A percentile compares a stretch with the other conserved stretches of the same genome.
These are phyloP conservation scores for Trypanosoma platydactyli DNA, from an alignment of 208 protist species.

Conservation along the genomic window DNA sequence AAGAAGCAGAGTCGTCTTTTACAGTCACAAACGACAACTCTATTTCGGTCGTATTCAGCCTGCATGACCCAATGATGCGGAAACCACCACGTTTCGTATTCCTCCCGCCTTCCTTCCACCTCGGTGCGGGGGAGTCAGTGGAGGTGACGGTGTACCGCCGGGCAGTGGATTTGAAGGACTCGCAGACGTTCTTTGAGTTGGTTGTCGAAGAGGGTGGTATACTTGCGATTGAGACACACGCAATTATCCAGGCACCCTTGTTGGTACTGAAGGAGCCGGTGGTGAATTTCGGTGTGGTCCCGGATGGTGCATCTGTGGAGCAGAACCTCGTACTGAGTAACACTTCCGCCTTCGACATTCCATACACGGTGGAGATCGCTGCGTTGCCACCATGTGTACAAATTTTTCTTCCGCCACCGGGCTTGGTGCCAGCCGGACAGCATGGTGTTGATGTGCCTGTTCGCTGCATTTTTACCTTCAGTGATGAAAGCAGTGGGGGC, in stretches of 20 bases:
- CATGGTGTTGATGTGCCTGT: conserved; percentile 55
- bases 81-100: conserved; percentile 86
- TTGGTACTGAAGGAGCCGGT: conserved; percentile 60
- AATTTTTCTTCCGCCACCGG: conserved; percentile 43
- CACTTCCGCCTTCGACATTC: conserved; percentile 71
- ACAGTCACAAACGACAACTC: conserved; percentile 89
- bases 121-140: conserved; percentile 74
- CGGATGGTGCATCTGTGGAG: conserved; percentile 72
- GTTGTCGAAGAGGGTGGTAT: conserved; percentile 67
- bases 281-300: conserved; percentile 72
- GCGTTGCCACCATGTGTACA: conserved; percentile 53
- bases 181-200: conserved; percentile 90
- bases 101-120: conserved; percentile 63
- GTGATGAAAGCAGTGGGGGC: background rate
- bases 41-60: conserved; percentile 70
- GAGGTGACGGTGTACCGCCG: conserved; percentile 90
- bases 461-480: conserved; percentile 47
- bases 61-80: conserved; percentile 76
- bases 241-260: conserved; percentile 73
- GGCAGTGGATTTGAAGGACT: conserved; percentile 67
- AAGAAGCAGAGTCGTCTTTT: conserved; percentile 75
- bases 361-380: conserved; percentile 59
- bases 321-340: conserved; percentile 67
- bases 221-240: conserved; percentile 81
- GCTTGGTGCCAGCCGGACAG: conserved; percentile 56